A percentile compares a stretch with the other conserved stretches of the same genome.
phyloP scores from a whole-genome alignment of 805 yeast genomes.

The Yarrowia bubula region DNA sequence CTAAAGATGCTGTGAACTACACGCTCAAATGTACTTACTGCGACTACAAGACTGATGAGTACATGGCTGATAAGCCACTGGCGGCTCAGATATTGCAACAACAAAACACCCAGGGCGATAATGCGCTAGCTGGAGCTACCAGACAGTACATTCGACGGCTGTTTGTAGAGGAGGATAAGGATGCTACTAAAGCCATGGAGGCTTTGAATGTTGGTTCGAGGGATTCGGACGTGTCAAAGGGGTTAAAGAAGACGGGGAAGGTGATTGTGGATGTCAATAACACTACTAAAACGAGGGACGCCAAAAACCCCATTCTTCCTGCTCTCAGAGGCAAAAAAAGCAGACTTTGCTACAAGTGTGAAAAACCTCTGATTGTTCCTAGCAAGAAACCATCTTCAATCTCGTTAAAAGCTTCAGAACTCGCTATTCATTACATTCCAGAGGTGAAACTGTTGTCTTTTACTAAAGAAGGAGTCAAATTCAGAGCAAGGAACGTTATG shows the following conservation, averaged over 20 bases:
- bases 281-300: background rate
- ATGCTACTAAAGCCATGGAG: background rate
- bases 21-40: slow-evolving; percentile 7
- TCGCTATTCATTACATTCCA: slow-evolving; percentile 4
- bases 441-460: background rate
- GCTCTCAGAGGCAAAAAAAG: slow-evolving; percentile 5
- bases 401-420: background rate
- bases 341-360: slow-evolving; percentile 1
- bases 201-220: background rate
- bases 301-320: background rate
- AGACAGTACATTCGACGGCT: slow-evolving; percentile 6
- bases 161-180: slow-evolving; percentile 4
- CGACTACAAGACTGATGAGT: background rate
- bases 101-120: background rate
- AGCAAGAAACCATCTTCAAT: slow-evolving; percentile 11
- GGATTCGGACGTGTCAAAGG: background rate
- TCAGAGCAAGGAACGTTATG: slow-evolving; percentile 6
- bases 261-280: background rate
- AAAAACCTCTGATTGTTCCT: background rate
- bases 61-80: background rate
- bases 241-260: background rate
- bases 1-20: background rate
- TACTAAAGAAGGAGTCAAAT: background rate
- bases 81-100: slow-evolving; percentile 9
- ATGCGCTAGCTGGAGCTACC: slow-evolving; percentile 1